Percentiles rank a stretch among this genome's conserved stretches.
Evolutionary conservation across 257 asterid species (phyloP).

Genomic region (Solanum pimpinellifolium): DNA sequence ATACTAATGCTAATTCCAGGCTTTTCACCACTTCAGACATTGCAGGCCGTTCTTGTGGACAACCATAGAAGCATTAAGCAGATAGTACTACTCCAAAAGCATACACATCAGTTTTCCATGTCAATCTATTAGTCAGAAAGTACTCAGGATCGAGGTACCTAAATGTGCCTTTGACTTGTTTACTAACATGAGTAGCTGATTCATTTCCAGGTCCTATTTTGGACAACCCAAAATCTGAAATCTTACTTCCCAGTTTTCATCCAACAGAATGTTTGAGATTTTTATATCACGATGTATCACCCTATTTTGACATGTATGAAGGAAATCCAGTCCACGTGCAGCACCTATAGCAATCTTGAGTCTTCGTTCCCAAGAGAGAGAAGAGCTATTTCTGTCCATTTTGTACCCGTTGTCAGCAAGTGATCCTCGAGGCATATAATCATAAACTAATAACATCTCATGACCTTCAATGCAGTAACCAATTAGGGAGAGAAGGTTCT

Average conservation of each 20-base stretch:
- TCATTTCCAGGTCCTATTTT: slow-evolving; percentile 55
- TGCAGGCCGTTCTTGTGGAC: slow-evolving; percentile 46
- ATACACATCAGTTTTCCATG: slow-evolving; percentile 61
- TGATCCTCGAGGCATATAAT: slow-evolving; percentile 45
- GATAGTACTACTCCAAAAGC: slow-evolving; percentile 65
- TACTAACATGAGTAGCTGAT: slow-evolving; percentile 46
- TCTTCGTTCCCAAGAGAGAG: slow-evolving; percentile 51
- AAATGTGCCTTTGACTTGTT: slow-evolving; percentile 48
- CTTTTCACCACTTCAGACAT: slow-evolving; percentile 52
- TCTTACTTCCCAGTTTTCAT: slow-evolving; percentile 64
- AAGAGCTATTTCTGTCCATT: slow-evolving; percentile 20
- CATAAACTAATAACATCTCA: slow-evolving; percentile 47
- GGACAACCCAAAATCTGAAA: slow-evolving; percentile 66
- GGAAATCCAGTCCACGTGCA: slow-evolving; percentile 57
- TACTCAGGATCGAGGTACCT: slow-evolving; percentile 71
- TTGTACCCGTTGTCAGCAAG: slow-evolving; percentile 45
- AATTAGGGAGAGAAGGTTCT: slow-evolving; percentile 50
- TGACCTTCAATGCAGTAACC: slow-evolving; percentile 55
- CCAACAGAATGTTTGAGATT: slow-evolving; percentile 57
- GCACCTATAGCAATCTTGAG: slow-evolving; percentile 53
- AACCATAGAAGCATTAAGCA: slow-evolving; percentile 47
- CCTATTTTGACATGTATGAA: slow-evolving; percentile 42
- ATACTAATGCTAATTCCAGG: slow-evolving; percentile 41
- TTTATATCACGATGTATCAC: slow-evolving; percentile 75
- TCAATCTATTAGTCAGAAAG: slow-evolving; percentile 30